Percentiles rank a stretch among this genome's conserved stretches.
Evolutionary conservation across 1,139 yeast genomes (phyloP).

Genomic region (Suhomyces terraborum): DNA sequence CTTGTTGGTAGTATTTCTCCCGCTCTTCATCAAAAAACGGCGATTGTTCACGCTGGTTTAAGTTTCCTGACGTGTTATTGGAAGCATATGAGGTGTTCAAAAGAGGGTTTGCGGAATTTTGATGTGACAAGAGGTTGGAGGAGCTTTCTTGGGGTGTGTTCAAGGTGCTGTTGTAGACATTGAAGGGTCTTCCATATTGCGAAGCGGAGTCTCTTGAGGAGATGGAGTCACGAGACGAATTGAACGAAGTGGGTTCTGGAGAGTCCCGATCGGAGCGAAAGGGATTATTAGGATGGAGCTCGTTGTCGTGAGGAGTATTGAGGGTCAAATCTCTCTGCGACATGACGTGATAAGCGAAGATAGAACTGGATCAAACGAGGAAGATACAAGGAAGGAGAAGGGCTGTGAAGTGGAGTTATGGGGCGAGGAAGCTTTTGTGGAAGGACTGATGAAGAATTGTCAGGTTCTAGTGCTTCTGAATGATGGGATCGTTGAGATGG

Average conservation of each 20-base stretch:
- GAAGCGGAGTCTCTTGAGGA: constrained; percentile 12
- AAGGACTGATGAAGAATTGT: too few relatives aligned
- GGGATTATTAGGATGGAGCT: constrained; percentile 11
- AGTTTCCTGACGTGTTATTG: constrained; percentile 4
- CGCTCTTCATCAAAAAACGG: constrained; percentile 4
- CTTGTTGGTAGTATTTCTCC: constrained; percentile 1
- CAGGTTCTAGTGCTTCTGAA: too few relatives aligned
- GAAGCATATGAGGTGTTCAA: constrained; percentile 7
- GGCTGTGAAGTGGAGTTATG: too few relatives aligned
- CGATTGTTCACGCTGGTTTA: constrained; percentile 3
- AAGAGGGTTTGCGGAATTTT: constrained; percentile 14
- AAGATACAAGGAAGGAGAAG: neutral
- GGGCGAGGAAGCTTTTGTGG: too few relatives aligned
- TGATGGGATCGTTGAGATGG: too few relatives aligned
- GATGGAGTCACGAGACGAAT: constrained; percentile 12
- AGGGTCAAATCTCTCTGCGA: constrained; percentile 20
- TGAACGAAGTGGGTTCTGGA: constrained; percentile 7
- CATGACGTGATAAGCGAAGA: constrained; percentile 8
- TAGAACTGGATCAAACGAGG: neutral
- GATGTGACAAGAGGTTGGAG: constrained; percentile 16
- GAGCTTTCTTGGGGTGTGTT: constrained; percentile 20
- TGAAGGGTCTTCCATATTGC: constrained; percentile 18
- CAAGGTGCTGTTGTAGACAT: constrained; percentile 19
- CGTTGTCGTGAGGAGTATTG: constrained; percentile 9
- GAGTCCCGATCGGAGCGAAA: constrained; percentile 12